Conservation (phyloP, 1,284 basidiomycete genomes). For the Rhodotorula sp. region DNA sequence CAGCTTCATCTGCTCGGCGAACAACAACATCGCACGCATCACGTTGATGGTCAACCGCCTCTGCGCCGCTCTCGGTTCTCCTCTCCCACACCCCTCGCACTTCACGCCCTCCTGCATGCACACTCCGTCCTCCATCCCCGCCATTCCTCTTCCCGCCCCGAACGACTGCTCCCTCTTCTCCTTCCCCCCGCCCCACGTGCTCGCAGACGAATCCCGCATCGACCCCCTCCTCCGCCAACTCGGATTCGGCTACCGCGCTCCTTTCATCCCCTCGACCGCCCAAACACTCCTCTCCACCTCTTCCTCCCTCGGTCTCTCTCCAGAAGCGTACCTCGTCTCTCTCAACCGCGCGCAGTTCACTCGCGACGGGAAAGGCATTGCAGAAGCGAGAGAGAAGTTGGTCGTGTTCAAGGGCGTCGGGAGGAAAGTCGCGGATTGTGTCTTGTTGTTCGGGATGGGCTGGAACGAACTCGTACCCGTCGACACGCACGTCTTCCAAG, state of each 20-base stretch:
- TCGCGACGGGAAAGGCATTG: slow-evolving; percentile 49
- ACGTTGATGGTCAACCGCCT: slow-evolving; percentile 75
- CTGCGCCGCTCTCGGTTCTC: slow-evolving; percentile 38
- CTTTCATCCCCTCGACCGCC: slow-evolving; percentile 81
- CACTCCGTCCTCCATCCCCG: slow-evolving; percentile 35
- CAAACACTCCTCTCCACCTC: slow-evolving; percentile 62
- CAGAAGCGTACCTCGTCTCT: slow-evolving; percentile 35
- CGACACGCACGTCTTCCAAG: slow-evolving; percentile 76
- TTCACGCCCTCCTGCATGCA: slow-evolving; percentile 21
- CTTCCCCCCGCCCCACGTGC: slow-evolving; percentile 72
- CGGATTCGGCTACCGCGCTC: slow-evolving; percentile 94
- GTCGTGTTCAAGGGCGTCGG: slow-evolving; percentile 85
- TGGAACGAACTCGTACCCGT: slow-evolving; percentile 86
- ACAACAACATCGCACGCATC: slow-evolving; percentile 92
- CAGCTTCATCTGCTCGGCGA: slow-evolving; percentile 97
- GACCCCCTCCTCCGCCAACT: slow-evolving; percentile 68
- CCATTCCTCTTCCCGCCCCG: slow-evolving; percentile 44
- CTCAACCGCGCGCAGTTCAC: slow-evolving; percentile 16
- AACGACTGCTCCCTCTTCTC: slow-evolving; percentile 61
- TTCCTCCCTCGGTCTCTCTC: slow-evolving; percentile 47
- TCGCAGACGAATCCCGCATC: slow-evolving; percentile 62
- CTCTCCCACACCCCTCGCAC: slow-evolving; percentile 37
- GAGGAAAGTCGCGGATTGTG: slow-evolving; percentile 92
- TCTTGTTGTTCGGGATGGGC: slow-evolving; percentile 90
- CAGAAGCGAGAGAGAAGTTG: slow-evolving; percentile 68